phyloP scores from a whole-genome alignment of 129 eudicot species.

The Apium graveolens region DNA sequence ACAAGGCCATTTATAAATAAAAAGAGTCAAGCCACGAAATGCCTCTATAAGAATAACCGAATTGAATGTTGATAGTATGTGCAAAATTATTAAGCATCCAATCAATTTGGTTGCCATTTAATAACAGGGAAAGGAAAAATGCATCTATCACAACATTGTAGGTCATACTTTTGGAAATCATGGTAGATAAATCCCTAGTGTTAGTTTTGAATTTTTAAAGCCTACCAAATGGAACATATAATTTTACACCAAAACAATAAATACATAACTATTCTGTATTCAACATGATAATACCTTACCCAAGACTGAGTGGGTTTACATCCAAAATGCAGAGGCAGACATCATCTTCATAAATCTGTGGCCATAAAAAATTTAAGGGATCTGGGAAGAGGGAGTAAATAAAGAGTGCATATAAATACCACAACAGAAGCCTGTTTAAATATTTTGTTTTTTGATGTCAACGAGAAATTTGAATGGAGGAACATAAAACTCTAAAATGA shows the following conservation, averaged over 20 bases:
- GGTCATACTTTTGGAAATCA: not conserved
- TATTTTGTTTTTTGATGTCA: not conserved
- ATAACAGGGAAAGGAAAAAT: not conserved
- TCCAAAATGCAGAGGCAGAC: slow-evolving; percentile 87
- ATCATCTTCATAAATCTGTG: slow-evolving; percentile 90
- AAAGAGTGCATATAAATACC: not conserved
- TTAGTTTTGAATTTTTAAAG: not conserved
- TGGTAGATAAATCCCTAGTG: not conserved
- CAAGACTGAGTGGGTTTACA: slow-evolving; percentile 74
- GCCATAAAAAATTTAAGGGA: slow-evolving; percentile 15
- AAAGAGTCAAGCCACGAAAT: not conserved
- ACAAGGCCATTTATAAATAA: not conserved
- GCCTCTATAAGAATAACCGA: not conserved
- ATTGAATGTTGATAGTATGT: not conserved
- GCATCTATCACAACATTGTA: not conserved
- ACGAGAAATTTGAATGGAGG: not conserved
- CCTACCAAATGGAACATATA: slow-evolving; percentile 2
- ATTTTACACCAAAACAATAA: not conserved
- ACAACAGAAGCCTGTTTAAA: not conserved
- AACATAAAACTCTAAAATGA: not conserved
- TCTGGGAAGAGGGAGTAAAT: slow-evolving; percentile 15
- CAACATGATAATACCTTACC: slow-evolving; percentile 68
- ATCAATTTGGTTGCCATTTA: not conserved
- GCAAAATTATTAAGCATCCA: not conserved
- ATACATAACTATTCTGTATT: not conserved